These are phyloP conservation scores for Diaporthe velutina DNA, from an alignment of 2,329 filamentous ascomycete species.

Conservation along the genomic window DNA sequence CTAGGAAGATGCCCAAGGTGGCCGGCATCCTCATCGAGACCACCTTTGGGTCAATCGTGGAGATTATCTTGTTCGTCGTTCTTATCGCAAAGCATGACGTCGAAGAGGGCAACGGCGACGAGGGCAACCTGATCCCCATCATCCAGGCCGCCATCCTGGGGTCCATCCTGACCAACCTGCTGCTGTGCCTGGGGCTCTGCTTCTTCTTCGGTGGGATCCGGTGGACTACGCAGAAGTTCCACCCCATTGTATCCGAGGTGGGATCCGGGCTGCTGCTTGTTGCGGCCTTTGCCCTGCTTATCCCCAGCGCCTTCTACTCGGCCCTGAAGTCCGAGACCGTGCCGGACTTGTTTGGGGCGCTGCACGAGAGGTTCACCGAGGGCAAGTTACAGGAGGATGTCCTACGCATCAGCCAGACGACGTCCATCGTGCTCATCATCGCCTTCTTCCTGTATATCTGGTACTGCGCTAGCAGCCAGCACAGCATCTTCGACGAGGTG, in stretches of 20 bases:
- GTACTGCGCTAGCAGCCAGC: constrained; percentile 59
- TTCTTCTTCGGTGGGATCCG: constrained; percentile 82
- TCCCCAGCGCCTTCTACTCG: constrained; percentile 45
- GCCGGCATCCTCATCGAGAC: constrained; percentile 74
- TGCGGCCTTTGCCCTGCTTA: constrained; percentile 66
- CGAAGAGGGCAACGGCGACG: constrained; percentile 56
- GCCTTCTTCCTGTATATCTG: constrained; percentile 66
- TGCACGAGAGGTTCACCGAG: constrained; percentile 9
- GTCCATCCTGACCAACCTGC: constrained; percentile 84
- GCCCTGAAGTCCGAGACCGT: constrained; percentile 28
- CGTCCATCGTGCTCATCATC: constrained; percentile 68
- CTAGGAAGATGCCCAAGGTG: constrained; percentile 82
- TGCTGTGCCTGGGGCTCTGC: constrained; percentile 83
- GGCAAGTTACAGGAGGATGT: constrained; percentile 55
- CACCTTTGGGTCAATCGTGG: constrained; percentile 79
- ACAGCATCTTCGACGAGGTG: constrained; percentile 71
- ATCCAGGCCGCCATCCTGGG: constrained; percentile 88
- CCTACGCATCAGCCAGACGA: constrained; percentile 68
- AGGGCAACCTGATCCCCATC: constrained; percentile 55
- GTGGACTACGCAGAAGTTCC: constrained; percentile 78
- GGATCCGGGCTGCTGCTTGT: constrained; percentile 83
- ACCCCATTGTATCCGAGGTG: constrained; percentile 81
- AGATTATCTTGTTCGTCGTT: constrained; percentile 86
- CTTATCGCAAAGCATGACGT: constrained; percentile 66
- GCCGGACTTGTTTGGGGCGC: not conserved